Evolutionary conservation across 1,284 basidiomycete species (phyloP).

Genomic region (Fomes fomentarius): DNA sequence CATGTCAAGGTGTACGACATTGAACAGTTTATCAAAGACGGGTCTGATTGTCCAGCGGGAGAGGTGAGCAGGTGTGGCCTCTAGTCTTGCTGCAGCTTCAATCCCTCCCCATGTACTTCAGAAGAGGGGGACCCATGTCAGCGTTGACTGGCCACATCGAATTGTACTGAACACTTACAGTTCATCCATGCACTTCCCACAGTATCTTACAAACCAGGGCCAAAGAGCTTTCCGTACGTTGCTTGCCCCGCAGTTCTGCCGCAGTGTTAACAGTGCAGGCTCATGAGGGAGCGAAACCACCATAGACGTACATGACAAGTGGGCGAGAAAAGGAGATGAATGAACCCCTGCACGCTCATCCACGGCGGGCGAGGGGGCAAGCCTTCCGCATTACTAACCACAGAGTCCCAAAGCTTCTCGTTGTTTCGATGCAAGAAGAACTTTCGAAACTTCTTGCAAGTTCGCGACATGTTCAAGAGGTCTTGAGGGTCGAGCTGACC

Average conservation of each 20-base stretch:
- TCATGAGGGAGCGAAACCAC: neutral
- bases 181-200: too few relatives aligned
- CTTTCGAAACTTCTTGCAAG: neutral
- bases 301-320: neutral
- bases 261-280: neutral
- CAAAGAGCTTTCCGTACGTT: neutral
- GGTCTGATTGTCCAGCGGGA: too few relatives aligned
- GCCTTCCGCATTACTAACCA: neutral
- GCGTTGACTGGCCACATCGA: too few relatives aligned
- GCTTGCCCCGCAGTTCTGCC: neutral
- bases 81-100: too few relatives aligned
- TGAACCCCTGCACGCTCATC: neutral
- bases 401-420: neutral
- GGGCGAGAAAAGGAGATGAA: neutral
- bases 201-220: neutral
- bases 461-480: neutral
- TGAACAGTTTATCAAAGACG: too few relatives aligned
- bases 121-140: too few relatives aligned
- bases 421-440: neutral
- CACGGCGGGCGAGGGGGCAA: neutral
- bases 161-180: too few relatives aligned
- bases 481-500: conserved; percentile 49
- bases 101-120: too few relatives aligned
- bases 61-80: too few relatives aligned
- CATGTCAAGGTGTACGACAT: too few relatives aligned